phyloP scores from a whole-genome alignment of 805 yeast genomes.

The Candida bentonensis region DNA sequence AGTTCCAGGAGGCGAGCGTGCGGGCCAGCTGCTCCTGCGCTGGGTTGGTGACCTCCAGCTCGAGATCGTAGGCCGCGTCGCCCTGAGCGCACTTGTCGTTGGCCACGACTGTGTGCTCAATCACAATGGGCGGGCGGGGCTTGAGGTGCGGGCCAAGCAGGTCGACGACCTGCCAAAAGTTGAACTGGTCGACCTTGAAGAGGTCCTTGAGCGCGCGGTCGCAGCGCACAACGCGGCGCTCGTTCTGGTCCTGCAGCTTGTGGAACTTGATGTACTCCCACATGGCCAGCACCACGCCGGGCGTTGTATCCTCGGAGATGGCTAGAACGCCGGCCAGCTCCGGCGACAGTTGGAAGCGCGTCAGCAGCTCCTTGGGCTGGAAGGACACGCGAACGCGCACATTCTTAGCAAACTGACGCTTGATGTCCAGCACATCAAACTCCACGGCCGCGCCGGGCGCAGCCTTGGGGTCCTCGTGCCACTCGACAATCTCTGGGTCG shows the following conservation, averaged over 20 bases:
- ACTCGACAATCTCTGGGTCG: conserved; percentile 46
- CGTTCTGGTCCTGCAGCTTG: conserved; percentile 44
- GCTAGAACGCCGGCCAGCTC: conserved; percentile 63
- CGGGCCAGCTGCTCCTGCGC: conserved; percentile 22
- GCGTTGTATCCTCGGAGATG: conserved; percentile 64
- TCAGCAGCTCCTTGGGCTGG: conserved; percentile 67
- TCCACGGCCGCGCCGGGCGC: conserved; percentile 23
- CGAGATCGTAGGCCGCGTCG: conserved; percentile 64
- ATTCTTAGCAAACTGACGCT: conserved; percentile 58
- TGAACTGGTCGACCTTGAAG: conserved; percentile 35
- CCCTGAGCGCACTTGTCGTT: conserved; percentile 64
- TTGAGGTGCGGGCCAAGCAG: conserved; percentile 48
- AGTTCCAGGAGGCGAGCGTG: conserved; percentile 26
- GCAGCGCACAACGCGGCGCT: conserved; percentile 38
- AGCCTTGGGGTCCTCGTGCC: conserved; percentile 67
- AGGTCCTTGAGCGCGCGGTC: conserved; percentile 32
- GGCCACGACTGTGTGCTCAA: conserved; percentile 66
- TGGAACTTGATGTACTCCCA: conserved; percentile 69
- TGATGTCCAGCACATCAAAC: conserved; percentile 84
- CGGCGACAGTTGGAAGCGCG: conserved; percentile 48
- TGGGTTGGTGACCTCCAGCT: conserved; percentile 35
- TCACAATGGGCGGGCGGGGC: conserved; percentile 67
- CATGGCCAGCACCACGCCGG: conserved; percentile 62
- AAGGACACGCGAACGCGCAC: conserved; percentile 60
- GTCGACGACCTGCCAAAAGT: conserved; percentile 62